These are phyloP conservation scores for Eucalyptus grandis DNA, from an alignment of 345 rosid species.

Conservation along the genomic window DNA sequence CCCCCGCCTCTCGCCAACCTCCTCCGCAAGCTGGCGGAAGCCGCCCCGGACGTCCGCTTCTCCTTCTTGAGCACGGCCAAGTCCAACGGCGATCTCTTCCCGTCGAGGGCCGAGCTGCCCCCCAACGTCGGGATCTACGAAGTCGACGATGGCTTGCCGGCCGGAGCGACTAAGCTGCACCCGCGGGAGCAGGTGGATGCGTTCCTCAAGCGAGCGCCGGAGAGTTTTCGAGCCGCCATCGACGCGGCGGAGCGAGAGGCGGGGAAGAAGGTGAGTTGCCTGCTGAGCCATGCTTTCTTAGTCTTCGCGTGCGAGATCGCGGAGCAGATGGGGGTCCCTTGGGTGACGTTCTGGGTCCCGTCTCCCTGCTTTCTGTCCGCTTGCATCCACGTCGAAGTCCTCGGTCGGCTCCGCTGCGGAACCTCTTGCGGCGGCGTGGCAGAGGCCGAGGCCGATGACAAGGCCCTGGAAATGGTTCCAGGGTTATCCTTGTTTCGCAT, in stretches of 20 bases:
- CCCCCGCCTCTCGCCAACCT: slow-evolving; percentile 15
- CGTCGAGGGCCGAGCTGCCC: not conserved
- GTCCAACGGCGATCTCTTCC: not conserved
- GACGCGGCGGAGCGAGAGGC: not conserved
- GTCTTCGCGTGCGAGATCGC: slow-evolving; percentile 20
- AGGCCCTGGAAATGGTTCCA: not conserved
- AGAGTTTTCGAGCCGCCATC: slow-evolving; percentile 4
- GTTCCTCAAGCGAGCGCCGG: slow-evolving; percentile 20
- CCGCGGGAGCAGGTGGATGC: not conserved
- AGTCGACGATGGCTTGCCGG: slow-evolving; percentile 7
- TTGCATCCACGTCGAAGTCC: slow-evolving; percentile 19
- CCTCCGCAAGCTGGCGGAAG: slow-evolving; percentile 1
- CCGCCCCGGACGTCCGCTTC: not conserved
- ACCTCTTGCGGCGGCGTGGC: not conserved
- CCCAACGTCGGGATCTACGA: slow-evolving; percentile 2
- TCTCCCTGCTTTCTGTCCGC: slow-evolving; percentile 24
- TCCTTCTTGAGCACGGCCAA: slow-evolving; percentile 1
- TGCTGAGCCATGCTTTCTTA: slow-evolving; percentile 31
- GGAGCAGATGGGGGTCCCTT: slow-evolving; percentile 8
- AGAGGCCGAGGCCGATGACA: not conserved
- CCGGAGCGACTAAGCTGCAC: not conserved
- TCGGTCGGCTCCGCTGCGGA: not conserved
- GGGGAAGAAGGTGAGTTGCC: slow-evolving; percentile 4
- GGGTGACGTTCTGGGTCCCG: slow-evolving; percentile 32
- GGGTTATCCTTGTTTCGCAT: not conserved